Evolutionary conservation across 2,329 filamentous ascomycete genomes (phyloP), one percentile per base, ranked within the genome.

Genomic region (Fusarium haematococcum): DNA sequence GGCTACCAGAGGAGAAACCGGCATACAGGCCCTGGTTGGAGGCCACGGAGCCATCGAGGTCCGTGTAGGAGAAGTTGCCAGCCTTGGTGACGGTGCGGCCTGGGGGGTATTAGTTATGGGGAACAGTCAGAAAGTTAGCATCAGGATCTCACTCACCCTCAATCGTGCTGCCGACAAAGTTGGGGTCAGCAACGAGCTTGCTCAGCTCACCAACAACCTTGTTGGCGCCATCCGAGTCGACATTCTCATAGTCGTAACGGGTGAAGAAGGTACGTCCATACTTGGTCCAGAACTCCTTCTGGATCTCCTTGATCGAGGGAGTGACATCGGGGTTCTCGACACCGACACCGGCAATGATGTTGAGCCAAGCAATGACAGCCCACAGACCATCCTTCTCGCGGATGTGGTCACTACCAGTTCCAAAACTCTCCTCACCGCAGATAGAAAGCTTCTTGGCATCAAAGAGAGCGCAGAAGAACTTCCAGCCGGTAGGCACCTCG

Each of bases 231-330:
- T 96, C 95, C 56, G 92, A 93, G 86, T 98, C 95, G 75, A 97
- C 95, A 78, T 97, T 91, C 86, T 99, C 97, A 86, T 98, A 99
- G 86, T 99, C 97, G 85, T 98, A 98, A 74, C 97, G 94, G 50
- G 97, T 99, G 90, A 99, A 99, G 89, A 98, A 99, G 35, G 95
- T 98, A 69, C 97, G 95, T 80, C 97, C 97, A 84, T 99, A 99
- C 67, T 91, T 94, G 80, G 91, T 90, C 97, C 97, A 99, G 90
- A 99, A 98, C 82, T 98, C 95, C 80, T 95, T 91, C 86, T 99
- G 97, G 83, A 99, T 98, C 84, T 95, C 93, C 81, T 94, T 94
- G 85, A 99, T 98, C 86, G 94, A 97, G 60, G 96, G 95, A 4
- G 93, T 95, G 77, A 94, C 92, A 68, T 88, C 91, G 23, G 94